These are phyloP conservation scores for Dentipellis fragilis DNA, from an alignment of 768 basidiomycete species.

Conservation along the genomic window DNA sequence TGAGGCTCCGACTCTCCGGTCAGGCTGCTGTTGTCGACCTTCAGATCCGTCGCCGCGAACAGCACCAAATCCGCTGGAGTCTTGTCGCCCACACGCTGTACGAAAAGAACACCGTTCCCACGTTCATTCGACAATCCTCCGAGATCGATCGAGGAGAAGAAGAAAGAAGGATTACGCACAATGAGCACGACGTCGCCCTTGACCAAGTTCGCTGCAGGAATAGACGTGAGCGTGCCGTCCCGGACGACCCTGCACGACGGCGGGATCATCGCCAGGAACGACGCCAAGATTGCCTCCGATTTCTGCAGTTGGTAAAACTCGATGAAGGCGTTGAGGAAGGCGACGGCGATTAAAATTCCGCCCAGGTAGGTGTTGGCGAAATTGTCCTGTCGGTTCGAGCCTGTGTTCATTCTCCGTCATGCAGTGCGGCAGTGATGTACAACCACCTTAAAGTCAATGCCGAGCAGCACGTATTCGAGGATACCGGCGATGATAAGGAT, in stretches of 20 bases:
- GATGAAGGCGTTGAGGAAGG: conserved; percentile 57
- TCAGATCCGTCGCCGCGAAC: conserved; percentile 51
- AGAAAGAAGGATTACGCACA: conserved; percentile 25
- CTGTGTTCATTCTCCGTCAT: not conserved
- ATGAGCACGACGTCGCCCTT: conserved; percentile 59
- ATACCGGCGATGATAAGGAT: conserved; percentile 57
- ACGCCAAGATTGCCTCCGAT: conserved; percentile 62
- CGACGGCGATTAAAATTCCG: conserved; percentile 24
- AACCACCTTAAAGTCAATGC: conserved; percentile 46
- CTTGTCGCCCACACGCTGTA: conserved; percentile 57
- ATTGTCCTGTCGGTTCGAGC: conserved; percentile 30
- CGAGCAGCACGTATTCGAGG: conserved; percentile 55
- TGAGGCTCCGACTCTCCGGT: conserved; percentile 67
- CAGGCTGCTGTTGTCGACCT: conserved; percentile 62
- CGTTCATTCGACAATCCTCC: not conserved
- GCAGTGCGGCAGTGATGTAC: not conserved
- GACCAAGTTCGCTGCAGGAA: conserved; percentile 54
- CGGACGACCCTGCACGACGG: conserved; percentile 57
- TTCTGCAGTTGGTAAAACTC: conserved; percentile 67
- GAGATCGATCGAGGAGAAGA: not conserved
- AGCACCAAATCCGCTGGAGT: conserved; percentile 59
- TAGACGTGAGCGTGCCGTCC: conserved; percentile 40
- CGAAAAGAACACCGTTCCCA: conserved; percentile 1
- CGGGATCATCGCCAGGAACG: conserved; percentile 67
- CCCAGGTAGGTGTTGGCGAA: conserved; percentile 62